phyloP scores from a whole-genome alignment of 345 rosid genomes.

The Populus tremula region DNA sequence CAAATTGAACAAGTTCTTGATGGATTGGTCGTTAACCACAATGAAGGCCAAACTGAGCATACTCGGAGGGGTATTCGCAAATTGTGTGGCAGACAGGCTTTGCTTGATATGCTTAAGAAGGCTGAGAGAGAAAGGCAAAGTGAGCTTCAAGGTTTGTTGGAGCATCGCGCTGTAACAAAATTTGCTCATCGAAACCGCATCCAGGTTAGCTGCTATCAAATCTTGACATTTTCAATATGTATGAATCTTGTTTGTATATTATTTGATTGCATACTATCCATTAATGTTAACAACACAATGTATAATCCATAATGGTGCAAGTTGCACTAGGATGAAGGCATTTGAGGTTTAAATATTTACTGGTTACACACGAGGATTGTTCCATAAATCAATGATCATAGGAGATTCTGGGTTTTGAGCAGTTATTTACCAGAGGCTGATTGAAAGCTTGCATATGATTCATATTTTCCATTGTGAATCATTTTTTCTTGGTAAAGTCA shows the following conservation, averaged over 20 bases:
- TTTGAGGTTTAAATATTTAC: background rate
- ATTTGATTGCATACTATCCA: background rate
- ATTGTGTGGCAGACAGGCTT: slow-evolving; percentile 83
- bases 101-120: slow-evolving; percentile 83
- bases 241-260: background rate
- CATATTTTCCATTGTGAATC: background rate
- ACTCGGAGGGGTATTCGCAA: slow-evolving; percentile 67
- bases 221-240: background rate
- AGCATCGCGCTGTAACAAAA: slow-evolving; percentile 68
- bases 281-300: background rate
- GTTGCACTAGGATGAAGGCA: background rate
- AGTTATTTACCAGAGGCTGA: background rate
- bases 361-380: background rate
- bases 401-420: background rate
- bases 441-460: background rate
- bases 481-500: background rate
- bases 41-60: slow-evolving; percentile 45
- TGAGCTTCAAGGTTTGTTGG: slow-evolving; percentile 69
- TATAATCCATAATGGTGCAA: background rate
- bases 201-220: slow-evolving; percentile 51
- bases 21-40: slow-evolving; percentile 53
- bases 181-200: slow-evolving; percentile 92
- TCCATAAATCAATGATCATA: background rate
- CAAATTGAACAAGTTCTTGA: slow-evolving; percentile 71
- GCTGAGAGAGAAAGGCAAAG: slow-evolving; percentile 73